phyloP scores from a whole-genome alignment of 441 rosid species.

The Adansonia grandidieri region DNA sequence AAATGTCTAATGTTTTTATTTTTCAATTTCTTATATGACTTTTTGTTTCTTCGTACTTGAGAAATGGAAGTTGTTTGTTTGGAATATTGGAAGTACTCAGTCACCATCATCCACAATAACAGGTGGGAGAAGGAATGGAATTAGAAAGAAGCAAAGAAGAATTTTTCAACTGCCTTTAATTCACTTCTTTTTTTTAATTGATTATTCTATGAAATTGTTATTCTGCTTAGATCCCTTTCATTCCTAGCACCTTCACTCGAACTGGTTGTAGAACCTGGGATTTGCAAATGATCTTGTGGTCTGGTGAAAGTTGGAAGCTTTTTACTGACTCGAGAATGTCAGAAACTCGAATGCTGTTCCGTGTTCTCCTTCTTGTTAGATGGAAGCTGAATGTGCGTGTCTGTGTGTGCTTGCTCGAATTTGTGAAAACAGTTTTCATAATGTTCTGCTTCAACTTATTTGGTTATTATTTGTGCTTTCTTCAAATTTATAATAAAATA shows the following conservation, averaged over 20 bases:
- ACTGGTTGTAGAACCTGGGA: conserved; percentile 2
- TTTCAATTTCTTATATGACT: background rate
- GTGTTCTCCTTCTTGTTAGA: background rate
- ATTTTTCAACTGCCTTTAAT: background rate
- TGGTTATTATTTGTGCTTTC: background rate
- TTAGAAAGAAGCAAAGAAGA: conserved; percentile 5
- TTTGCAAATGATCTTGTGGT: background rate
- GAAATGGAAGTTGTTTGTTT: conserved; percentile 1
- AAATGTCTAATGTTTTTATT: background rate
- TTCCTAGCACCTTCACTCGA: conserved; percentile 1
- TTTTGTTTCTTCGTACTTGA: conserved; percentile 6
- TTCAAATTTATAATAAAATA: background rate
- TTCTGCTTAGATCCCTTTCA: background rate
- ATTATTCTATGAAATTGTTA: background rate
- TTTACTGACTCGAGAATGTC: background rate
- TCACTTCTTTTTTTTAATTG: background rate
- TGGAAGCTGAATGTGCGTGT: background rate
- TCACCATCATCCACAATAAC: conserved; percentile 1
- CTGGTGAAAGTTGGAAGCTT: background rate
- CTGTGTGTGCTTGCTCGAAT: background rate
- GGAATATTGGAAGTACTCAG: conserved; percentile 10
- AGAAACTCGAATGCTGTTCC: background rate
- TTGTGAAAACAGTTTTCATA: background rate
- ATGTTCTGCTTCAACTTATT: background rate
- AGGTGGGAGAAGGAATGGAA: background rate